Percentiles rank a stretch among this genome's conserved stretches.
These are phyloP conservation scores for Filobasidium floriforme DNA, from an alignment of 768 basidiomycete species.

Conservation along the genomic window DNA sequence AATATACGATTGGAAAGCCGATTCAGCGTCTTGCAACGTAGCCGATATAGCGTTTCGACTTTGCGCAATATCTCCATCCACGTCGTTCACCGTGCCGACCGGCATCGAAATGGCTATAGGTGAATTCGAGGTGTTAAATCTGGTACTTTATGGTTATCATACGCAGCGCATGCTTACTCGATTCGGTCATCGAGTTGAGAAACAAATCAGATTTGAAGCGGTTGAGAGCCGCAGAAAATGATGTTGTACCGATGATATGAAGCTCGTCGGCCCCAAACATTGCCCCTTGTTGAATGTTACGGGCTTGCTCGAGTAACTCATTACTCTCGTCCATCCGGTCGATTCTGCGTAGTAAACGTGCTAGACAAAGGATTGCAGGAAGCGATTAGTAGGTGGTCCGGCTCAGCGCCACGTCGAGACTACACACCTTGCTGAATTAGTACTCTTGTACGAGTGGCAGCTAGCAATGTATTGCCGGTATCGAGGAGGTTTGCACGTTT, in stretches of 20 bases:
- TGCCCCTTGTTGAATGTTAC: conserved; percentile 33
- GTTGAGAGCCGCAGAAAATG: conserved; percentile 65
- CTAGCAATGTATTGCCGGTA: background rate
- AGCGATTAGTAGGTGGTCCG: background rate
- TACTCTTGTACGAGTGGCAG: background rate
- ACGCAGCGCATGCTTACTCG: conserved; percentile 51
- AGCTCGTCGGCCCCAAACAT: conserved; percentile 45
- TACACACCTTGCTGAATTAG: background rate
- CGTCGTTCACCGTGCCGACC: conserved; percentile 56
- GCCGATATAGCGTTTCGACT: conserved; percentile 56
- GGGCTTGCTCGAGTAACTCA: conserved; percentile 55
- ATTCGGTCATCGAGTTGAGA: conserved; percentile 80
- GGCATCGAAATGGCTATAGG: conserved; percentile 70
- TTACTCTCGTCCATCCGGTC: conserved; percentile 46
- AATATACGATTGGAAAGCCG: conserved; percentile 62
- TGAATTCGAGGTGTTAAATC: background rate
- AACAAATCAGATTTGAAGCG: conserved; percentile 80
- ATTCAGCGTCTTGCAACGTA: conserved; percentile 62
- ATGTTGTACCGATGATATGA: conserved; percentile 66
- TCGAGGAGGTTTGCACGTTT: background rate
- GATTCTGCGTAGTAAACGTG: conserved; percentile 28
- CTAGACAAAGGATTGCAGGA: conserved; percentile 6
- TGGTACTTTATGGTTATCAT: conserved; percentile 51
- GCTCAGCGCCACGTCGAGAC: background rate
- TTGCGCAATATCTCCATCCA: conserved; percentile 44